A percentile compares a stretch with the other conserved stretches of the same genome.
Evolutionary conservation across 305 asterid species (phyloP).

Genomic region (Solanum hybrid): DNA sequence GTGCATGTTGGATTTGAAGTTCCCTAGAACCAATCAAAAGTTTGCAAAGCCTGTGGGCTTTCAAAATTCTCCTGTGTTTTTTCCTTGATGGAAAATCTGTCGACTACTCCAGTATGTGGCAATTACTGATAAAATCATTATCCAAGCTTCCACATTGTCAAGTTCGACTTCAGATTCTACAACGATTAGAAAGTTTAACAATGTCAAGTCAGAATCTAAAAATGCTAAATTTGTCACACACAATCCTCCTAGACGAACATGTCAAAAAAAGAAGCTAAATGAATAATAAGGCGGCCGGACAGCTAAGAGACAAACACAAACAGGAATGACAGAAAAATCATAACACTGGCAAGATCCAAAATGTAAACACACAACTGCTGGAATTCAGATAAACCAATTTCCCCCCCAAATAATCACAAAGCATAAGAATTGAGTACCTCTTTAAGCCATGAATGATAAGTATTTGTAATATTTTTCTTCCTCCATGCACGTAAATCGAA

Average conservation of each 20-base stretch:
- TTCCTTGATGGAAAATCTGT: no score
- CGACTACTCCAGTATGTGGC: no score
- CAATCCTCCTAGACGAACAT: not conserved
- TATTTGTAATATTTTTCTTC: no score
- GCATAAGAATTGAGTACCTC: no score
- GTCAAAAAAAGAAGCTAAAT: not conserved
- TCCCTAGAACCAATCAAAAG: no score
- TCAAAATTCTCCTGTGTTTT: no score
- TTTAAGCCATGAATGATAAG: no score
- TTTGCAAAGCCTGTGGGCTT: no score
- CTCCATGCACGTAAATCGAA: no score
- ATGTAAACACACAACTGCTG: not conserved
- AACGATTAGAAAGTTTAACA: constrained; percentile 4
- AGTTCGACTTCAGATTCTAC: constrained; percentile 88
- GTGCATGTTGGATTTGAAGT: no score
- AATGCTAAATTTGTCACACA: not conserved
- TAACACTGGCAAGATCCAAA: not conserved
- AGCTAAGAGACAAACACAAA: not conserved
- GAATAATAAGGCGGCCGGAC: not conserved
- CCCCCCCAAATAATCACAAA: not conserved
- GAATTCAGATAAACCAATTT: not conserved
- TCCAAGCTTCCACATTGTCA: constrained; percentile 70
- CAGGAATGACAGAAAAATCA: not conserved
- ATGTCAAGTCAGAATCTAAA: not conserved
- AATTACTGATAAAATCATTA: no score